Base-by-base conservation (phyloP, 345 rosid genomes). In the Reutealis trisperma region DNA sequence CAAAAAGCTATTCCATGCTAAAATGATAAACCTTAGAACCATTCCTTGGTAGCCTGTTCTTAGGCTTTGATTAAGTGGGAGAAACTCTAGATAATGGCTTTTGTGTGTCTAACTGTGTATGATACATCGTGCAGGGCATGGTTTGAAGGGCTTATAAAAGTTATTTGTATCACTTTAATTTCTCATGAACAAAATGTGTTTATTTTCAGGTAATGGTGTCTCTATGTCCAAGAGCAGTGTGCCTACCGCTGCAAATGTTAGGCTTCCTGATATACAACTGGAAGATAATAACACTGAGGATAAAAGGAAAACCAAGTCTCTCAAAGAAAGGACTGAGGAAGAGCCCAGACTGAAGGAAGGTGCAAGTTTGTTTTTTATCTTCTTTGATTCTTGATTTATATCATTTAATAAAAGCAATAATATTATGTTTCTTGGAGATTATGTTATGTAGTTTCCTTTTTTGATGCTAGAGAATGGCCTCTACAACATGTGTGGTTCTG, bases 191-290 rank as follows among this genome's bases (percentile, higher is more conserved):
- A 54, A 60, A 70, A 32, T 37, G 30, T 80, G 74, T 72, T 79
- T 24, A 57, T 83, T 75, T 82, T 80, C 88, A 90, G 93, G 87
- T 82, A 41, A 21, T 49, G 3, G 4, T 67, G 70, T 52, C 1
- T 67, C 70, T 42, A 21, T 55, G n/a, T 67, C 51, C 22, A 67
- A 67, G 4, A 67, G 70, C 25, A 12, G 54, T 44, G 27, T 67
- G 70, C 70, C 54, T 67, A 19, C 54, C 10, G 54, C 70, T 67
- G 70, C 70, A 67, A 44, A 42, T 67, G 25, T n/a, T 42, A 21
- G 51, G 49, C 1, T 67, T 27, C 32, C 10, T 42, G 70, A 67
- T 67, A 22, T 22, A 9, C 54, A 44, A n/a, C 32, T 42, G 21
- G n/a, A 24, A 67, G 30, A 13, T 67, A 9, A 44, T 67, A 42